Percentiles rank a stretch among this genome's conserved stretches.
phyloP scores from a whole-genome alignment of 1,139 yeast species.

The Suzukiozyma palmioleophila region DNA sequence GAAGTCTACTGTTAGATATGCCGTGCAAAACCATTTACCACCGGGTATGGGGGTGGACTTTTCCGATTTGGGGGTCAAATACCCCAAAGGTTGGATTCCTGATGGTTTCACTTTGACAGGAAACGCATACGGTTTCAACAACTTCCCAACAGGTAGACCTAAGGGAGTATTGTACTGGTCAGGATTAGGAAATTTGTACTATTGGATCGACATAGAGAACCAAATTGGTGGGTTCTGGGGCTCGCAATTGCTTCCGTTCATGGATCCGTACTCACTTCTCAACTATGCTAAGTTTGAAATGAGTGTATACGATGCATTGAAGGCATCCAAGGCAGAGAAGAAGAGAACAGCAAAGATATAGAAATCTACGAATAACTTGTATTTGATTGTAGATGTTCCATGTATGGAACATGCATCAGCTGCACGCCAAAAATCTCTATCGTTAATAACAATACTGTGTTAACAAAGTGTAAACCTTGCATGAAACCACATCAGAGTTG shows the following conservation, averaged over 20 bases:
- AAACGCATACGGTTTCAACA: conserved; percentile 57
- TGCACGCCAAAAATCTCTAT: too few relatives aligned
- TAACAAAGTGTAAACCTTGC: too few relatives aligned
- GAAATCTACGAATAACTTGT: not conserved
- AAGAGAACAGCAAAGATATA: not conserved
- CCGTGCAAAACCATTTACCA: conserved; percentile 33
- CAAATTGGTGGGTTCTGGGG: conserved; percentile 42
- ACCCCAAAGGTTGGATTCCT: conserved; percentile 42
- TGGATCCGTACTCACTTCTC: conserved; percentile 14
- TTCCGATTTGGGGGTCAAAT: conserved; percentile 13
- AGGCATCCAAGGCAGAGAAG: conserved; percentile 4
- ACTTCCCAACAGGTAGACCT: conserved; percentile 37
- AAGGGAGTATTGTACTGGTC: conserved; percentile 39
- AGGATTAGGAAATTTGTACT: conserved; percentile 43
- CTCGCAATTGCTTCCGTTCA: conserved; percentile 33
- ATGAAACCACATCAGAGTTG: too few relatives aligned
- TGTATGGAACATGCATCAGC: too few relatives aligned
- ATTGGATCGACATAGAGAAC: conserved; percentile 43
- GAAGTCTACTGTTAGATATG: conserved; percentile 28
- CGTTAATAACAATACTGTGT: too few relatives aligned
- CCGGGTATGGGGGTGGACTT: conserved; percentile 18
- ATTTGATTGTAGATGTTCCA: too few relatives aligned
- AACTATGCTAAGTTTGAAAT: conserved; percentile 15
- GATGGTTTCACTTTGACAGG: conserved; percentile 78
- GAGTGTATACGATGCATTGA: conserved; percentile 14